These are phyloP conservation scores for Galerina marginata DNA, from an alignment of 768 basidiomycete species.

Conservation along the genomic window DNA sequence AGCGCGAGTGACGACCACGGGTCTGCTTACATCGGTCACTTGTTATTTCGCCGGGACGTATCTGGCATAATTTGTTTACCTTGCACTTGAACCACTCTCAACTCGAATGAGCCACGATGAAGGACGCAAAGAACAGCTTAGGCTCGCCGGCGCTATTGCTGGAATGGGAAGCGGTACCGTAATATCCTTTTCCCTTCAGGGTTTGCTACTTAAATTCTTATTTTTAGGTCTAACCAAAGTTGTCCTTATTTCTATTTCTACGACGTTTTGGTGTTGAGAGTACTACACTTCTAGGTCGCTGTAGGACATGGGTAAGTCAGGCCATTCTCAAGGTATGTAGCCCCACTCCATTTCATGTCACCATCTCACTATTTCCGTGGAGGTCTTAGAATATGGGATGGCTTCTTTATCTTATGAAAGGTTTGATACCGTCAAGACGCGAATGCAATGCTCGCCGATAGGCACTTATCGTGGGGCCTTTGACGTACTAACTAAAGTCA, in stretches of 20 bases:
- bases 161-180: conserved; percentile 65
- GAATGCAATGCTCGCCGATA: conserved; percentile 70
- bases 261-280: conserved; percentile 10
- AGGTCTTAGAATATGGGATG: too few relatives aligned
- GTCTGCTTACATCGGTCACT: conserved; percentile 7
- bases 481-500: conserved; percentile 60
- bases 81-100: not conserved
- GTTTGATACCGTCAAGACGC: conserved; percentile 77
- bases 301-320: conserved; percentile 68
- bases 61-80: not conserved
- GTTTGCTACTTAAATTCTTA: not conserved
- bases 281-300: conserved; percentile 51
- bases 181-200: not conserved
- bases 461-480: conserved; percentile 67
- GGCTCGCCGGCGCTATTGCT: conserved; percentile 60
- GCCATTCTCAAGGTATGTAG: conserved; percentile 11
- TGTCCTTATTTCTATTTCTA: conserved; percentile 10
- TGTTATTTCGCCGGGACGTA: conserved; percentile 8
- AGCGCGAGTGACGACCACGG: not conserved
- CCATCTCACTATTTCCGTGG: too few relatives aligned
- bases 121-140: conserved; percentile 40
- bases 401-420: conserved; percentile 32
- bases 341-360: not conserved
- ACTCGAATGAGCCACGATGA: conserved; percentile 38
- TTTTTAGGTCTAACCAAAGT: conserved; percentile 58